A percentile compares a stretch with the other conserved stretches of the same genome.
Conservation (phyloP, 1,139 yeast genomes). For the Candida sp. region DNA sequence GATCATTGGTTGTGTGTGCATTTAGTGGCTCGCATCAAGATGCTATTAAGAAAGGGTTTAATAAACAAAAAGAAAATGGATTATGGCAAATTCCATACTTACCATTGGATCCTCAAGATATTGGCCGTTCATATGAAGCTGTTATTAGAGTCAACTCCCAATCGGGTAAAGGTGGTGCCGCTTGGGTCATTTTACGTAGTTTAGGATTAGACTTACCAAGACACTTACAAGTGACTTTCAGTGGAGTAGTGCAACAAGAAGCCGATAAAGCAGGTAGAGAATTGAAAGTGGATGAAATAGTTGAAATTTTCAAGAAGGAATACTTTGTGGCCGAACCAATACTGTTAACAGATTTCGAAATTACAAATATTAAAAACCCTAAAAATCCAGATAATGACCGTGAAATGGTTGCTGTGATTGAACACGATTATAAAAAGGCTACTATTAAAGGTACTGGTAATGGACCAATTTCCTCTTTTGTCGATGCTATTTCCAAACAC, state of each 20-base stretch:
- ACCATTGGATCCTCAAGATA: constrained; percentile 49
- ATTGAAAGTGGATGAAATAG: constrained; percentile 41
- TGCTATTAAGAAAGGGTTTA: constrained; percentile 48
- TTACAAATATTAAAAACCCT: constrained; percentile 19
- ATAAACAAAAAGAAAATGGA: constrained; percentile 23
- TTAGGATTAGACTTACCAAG: constrained; percentile 48
- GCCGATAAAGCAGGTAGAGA: constrained; percentile 46
- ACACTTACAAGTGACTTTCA: constrained; percentile 41
- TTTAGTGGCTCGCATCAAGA: constrained; percentile 51
- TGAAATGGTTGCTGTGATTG: constrained; percentile 26
- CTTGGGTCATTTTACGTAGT: constrained; percentile 47
- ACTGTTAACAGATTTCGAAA: constrained; percentile 32
- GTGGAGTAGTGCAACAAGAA: constrained; percentile 33
- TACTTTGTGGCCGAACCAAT: constrained; percentile 25
- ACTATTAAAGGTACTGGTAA: constrained; percentile 37
- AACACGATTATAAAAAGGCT: constrained; percentile 15
- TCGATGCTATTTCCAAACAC: constrained; percentile 35
- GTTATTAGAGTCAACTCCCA: constrained; percentile 51
- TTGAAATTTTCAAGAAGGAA: constrained; percentile 32
- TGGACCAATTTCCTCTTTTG: constrained; percentile 48
- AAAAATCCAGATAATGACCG: constrained; percentile 20
- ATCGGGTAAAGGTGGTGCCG: constrained; percentile 51
- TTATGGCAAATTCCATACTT: constrained; percentile 45
- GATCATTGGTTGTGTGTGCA: constrained; percentile 49
- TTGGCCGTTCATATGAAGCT: constrained; percentile 50